Conservation (phyloP, 495 filamentous ascomycete genomes). For the Aspergillus bertholletiae region DNA sequence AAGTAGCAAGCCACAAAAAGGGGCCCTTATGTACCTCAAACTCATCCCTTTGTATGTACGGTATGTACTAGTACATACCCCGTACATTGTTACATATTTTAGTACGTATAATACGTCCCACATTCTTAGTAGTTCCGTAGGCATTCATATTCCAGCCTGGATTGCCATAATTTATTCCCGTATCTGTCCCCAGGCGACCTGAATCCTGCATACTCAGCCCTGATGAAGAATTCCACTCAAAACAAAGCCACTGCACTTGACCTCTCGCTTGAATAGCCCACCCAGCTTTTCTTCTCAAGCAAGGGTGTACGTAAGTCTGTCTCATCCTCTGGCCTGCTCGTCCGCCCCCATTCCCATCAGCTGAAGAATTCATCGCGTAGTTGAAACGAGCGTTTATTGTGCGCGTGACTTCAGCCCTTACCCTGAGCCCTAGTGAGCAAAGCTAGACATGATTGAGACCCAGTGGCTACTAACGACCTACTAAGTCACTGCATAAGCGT, state of each 20-base stretch:
- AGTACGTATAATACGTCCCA: background rate
- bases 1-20: too few species aligned
- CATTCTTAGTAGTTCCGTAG: background rate
- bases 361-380: conserved; percentile 6
- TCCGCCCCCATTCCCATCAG: background rate
- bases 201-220: conserved; percentile 6
- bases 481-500: background rate
- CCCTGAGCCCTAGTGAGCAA: conserved; percentile 21
- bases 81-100: background rate
- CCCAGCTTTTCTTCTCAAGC: background rate
- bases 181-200: background rate
- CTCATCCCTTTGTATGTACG: background rate
- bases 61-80: background rate
- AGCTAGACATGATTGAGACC: background rate
- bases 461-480: background rate
- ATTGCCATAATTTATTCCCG: background rate
- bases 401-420: conserved; percentile 16
- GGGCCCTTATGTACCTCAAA: too few species aligned
- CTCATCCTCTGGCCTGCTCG: background rate
- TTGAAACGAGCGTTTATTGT: conserved; percentile 6
- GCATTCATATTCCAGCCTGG: background rate
- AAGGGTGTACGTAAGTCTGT: background rate
- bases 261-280: conserved; percentile 7
- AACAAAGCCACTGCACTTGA: background rate
- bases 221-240: background rate